Percentiles rank a stretch among this genome's conserved stretches.
These are phyloP conservation scores for Adiantum capillusveneris DNA, from an alignment of 75 land plant genomes.

Conservation along the genomic window DNA sequence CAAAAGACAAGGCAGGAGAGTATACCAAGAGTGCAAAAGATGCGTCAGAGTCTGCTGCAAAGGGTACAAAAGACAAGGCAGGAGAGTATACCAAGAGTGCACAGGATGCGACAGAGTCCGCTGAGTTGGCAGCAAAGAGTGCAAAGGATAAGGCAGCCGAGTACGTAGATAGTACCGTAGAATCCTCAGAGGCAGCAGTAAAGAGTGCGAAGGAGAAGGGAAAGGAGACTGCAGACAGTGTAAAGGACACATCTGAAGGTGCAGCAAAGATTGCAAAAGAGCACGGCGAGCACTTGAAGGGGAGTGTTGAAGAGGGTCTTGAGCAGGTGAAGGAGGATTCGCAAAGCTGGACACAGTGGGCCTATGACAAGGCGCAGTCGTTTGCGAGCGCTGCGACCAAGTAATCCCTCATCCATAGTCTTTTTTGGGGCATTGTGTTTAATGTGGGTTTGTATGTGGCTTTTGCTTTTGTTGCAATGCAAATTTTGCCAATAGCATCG, in stretches of 20 bases:
- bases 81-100: not conserved
- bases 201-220: not conserved
- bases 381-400: not conserved
- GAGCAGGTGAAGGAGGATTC: not conserved
- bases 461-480: too few species aligned
- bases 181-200: not conserved
- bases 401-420: too few species aligned
- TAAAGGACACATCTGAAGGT: not conserved
- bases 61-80: not conserved
- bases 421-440: too few species aligned
- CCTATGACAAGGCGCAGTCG: slow-evolving; percentile 1
- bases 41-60: not conserved
- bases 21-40: too few species aligned
- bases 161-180: not conserved
- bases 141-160: not conserved
- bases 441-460: too few species aligned
- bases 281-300: not conserved
- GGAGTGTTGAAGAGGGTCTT: not conserved
- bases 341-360: not conserved
- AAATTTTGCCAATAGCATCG: too few species aligned
- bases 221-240: not conserved
- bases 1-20: too few species aligned
- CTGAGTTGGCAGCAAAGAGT: not conserved
- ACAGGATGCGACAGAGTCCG: not conserved
- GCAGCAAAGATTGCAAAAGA: not conserved